Evolutionary conservation across 2,329 filamentous ascomycete genomes (phyloP).

Genomic region (Pseudogymnoascus sp.): DNA sequence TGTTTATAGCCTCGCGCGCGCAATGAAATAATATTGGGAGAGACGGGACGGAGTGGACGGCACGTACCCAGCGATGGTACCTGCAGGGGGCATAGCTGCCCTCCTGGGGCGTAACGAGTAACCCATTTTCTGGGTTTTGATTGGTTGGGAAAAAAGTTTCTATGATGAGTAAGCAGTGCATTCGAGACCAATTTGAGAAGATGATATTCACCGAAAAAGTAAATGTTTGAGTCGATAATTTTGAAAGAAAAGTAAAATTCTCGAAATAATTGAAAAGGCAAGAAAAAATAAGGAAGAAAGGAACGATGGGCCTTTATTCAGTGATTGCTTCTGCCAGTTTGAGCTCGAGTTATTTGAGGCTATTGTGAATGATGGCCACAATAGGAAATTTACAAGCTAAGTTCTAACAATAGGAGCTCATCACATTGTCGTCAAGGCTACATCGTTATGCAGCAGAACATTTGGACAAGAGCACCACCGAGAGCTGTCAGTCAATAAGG

Average conservation of each 20-base stretch:
- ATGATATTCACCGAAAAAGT: not conserved
- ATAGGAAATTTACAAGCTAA: not conserved
- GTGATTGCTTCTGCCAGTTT: not conserved
- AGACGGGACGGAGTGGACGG: not conserved
- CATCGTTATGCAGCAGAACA: not conserved
- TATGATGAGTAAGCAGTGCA: not conserved
- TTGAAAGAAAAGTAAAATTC: not conserved
- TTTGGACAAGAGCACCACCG: not conserved
- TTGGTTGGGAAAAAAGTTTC: not conserved
- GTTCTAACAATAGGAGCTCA: not conserved
- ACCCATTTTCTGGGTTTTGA: not conserved
- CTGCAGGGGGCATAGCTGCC: not conserved
- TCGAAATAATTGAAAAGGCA: not conserved
- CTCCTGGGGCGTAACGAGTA: not conserved
- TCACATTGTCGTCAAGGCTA: not conserved
- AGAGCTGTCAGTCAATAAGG: not conserved
- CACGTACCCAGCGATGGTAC: not conserved
- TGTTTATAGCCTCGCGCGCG: constrained; percentile 8
- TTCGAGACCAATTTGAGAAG: not conserved
- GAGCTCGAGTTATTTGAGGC: not conserved
- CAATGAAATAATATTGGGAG: not conserved
- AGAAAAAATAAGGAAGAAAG: not conserved
- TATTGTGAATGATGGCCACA: not conserved
- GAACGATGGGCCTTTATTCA: not conserved
- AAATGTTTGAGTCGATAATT: not conserved